Conservation (phyloP, 192 early-diverging fungal genomes). For the Geranomyces variabilis region DNA sequence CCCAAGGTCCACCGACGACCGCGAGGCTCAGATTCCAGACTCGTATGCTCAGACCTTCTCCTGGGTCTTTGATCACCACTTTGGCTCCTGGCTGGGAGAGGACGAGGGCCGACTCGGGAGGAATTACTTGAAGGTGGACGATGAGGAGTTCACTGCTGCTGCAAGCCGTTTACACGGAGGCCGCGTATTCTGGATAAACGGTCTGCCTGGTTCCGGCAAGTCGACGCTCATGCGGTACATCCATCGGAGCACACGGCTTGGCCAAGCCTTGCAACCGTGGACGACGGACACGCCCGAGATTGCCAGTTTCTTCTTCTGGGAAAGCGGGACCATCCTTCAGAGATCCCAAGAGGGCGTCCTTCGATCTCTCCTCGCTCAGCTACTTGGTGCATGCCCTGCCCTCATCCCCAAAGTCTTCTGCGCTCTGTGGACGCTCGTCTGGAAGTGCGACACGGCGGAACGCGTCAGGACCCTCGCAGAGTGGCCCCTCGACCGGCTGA, state of each 20-base stretch:
- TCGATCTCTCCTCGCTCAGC: slow-evolving; percentile 5
- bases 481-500: slow-evolving; percentile 8
- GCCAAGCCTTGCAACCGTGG: not conserved
- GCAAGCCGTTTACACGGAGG: not conserved
- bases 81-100: not conserved
- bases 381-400: not conserved
- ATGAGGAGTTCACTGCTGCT: too few species aligned
- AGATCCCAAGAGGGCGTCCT: not conserved
- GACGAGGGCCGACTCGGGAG: not conserved
- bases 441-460: slow-evolving; percentile 8
- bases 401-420: not conserved
- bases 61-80: slow-evolving; percentile 3
- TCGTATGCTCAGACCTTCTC: slow-evolving; percentile 4
- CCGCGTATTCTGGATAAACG: slow-evolving; percentile 7
- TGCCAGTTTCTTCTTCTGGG: slow-evolving; percentile 11
- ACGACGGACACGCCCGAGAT: not conserved
- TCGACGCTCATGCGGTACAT: slow-evolving; percentile 12
- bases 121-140: not conserved
- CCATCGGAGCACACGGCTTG: slow-evolving; percentile 1
- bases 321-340: slow-evolving; percentile 10
- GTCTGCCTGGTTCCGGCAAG: slow-evolving; percentile 7
- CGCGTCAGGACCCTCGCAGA: slow-evolving; percentile 3
- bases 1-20: slow-evolving; percentile 3
- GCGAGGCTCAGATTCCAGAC: not conserved
- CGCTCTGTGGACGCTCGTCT: not conserved